phyloP scores from a whole-genome alignment of 345 rosid genomes.

The Trapa incisa region DNA sequence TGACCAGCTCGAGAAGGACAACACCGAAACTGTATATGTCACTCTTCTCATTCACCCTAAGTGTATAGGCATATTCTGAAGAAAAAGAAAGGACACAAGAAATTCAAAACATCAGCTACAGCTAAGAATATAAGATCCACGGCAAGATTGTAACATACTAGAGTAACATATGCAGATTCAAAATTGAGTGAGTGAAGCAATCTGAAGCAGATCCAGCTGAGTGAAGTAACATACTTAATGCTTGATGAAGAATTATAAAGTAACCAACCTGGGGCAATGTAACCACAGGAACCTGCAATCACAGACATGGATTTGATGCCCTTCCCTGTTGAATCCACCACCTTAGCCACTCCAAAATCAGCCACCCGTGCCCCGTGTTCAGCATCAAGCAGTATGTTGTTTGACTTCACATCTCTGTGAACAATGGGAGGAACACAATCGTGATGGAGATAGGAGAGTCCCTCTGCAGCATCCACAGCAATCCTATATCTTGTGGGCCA shows the following conservation, averaged over 20 bases:
- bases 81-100: neutral
- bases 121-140: neutral
- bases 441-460: slow-evolving; percentile 88
- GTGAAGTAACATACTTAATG: neutral
- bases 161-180: neutral
- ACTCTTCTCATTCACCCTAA: slow-evolving; percentile 96
- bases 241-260: neutral
- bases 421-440: slow-evolving; percentile 92
- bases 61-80: slow-evolving; percentile 95
- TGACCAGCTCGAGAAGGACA: slow-evolving; percentile 81
- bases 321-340: slow-evolving; percentile 58
- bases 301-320: slow-evolving; percentile 83
- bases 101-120: neutral
- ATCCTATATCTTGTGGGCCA: slow-evolving; percentile 85
- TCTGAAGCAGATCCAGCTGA: neutral
- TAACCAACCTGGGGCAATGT: slow-evolving; percentile 93
- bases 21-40: slow-evolving; percentile 98
- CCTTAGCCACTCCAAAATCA: slow-evolving; percentile 95
- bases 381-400: slow-evolving; percentile 79
- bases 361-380: slow-evolving; percentile 94
- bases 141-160: neutral
- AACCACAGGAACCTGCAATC: slow-evolving; percentile 96
- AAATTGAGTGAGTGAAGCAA: neutral
- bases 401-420: slow-evolving; percentile 93
- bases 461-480: slow-evolving; percentile 81